These are phyloP conservation scores for Candida tropicalis DNA, from an alignment of 1,139 yeast species.

Conservation along the genomic window DNA sequence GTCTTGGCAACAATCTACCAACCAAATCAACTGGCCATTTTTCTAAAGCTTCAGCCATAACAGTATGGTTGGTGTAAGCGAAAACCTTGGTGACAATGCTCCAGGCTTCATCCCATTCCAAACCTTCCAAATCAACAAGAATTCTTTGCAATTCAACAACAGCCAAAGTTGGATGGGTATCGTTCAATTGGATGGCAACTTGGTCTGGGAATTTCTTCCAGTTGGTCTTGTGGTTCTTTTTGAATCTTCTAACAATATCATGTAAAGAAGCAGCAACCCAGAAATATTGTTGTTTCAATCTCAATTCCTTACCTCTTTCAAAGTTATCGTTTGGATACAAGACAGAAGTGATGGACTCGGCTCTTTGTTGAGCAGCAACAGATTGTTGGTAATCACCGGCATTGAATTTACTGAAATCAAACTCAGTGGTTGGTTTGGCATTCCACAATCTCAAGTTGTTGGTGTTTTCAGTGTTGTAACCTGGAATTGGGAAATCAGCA, in stretches of 20 bases:
- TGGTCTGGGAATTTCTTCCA: constrained; percentile 86
- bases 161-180: constrained; percentile 94
- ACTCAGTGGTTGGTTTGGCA: constrained; percentile 86
- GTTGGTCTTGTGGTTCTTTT: constrained; percentile 67
- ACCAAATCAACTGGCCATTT: constrained; percentile 91
- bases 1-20: constrained; percentile 83
- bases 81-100: constrained; percentile 75
- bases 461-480: constrained; percentile 80
- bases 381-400: constrained; percentile 89
- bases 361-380: constrained; percentile 81
- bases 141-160: constrained; percentile 88
- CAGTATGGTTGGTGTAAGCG: constrained; percentile 95
- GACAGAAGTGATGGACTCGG: constrained; percentile 90
- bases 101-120: constrained; percentile 88
- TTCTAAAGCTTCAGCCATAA: constrained; percentile 91
- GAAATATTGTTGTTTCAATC: constrained; percentile 94
- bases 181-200: constrained; percentile 91
- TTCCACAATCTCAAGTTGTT: constrained; percentile 92
- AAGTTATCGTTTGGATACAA: constrained; percentile 92
- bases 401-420: constrained; percentile 90
- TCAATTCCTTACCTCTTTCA: constrained; percentile 85
- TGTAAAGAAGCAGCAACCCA: constrained; percentile 96
- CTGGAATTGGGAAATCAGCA: constrained; percentile 94
- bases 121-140: constrained; percentile 78
- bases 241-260: constrained; percentile 88